A percentile compares a stretch with the other conserved stretches of the same genome.
Evolutionary conservation across 2,329 filamentous ascomycete species (phyloP).

Genomic region (Neonectria hederae): DNA sequence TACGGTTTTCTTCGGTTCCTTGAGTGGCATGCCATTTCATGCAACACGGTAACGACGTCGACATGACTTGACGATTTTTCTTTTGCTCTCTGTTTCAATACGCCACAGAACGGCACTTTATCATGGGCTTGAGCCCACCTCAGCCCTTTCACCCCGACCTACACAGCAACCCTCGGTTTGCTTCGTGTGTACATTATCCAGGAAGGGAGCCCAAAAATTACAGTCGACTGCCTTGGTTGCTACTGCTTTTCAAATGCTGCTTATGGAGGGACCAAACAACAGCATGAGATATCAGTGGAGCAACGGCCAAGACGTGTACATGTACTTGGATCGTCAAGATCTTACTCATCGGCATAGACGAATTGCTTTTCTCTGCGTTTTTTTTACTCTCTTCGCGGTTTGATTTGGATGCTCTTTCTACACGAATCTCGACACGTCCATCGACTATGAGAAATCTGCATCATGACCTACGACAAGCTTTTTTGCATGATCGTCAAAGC

Average conservation of each 20-base stretch:
- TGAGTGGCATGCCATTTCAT: conserved; percentile 42
- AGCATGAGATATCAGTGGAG: conserved; percentile 24
- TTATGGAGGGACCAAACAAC: conserved; percentile 25
- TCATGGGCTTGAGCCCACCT: conserved; percentile 37
- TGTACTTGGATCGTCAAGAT: conserved; percentile 47
- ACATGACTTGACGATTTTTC: conserved; percentile 55
- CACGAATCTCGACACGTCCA: conserved; percentile 23
- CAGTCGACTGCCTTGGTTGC: conserved; percentile 31
- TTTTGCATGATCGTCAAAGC: conserved; percentile 27
- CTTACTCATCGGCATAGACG: conserved; percentile 43
- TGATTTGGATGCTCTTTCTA: conserved; percentile 26
- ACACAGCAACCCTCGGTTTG: conserved; percentile 42
- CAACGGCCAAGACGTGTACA: conserved; percentile 42
- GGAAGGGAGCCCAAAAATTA: conserved; percentile 40
- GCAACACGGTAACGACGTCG: conserved; percentile 49
- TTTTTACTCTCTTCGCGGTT: conserved; percentile 34
- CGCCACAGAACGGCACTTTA: conserved; percentile 37
- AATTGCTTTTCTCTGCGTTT: conserved; percentile 35
- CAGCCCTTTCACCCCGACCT: conserved; percentile 35
- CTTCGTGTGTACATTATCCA: conserved; percentile 50
- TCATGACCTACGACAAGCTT: conserved; percentile 26
- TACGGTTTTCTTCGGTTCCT: conserved; percentile 35
- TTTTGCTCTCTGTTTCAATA: conserved; percentile 48
- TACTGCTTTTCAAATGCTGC: conserved; percentile 29
- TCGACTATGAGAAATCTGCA: conserved; percentile 17